Evolutionary conservation across 2,329 filamentous ascomycete genomes (phyloP).

Genomic region (Macroventuria anomochaeta): DNA sequence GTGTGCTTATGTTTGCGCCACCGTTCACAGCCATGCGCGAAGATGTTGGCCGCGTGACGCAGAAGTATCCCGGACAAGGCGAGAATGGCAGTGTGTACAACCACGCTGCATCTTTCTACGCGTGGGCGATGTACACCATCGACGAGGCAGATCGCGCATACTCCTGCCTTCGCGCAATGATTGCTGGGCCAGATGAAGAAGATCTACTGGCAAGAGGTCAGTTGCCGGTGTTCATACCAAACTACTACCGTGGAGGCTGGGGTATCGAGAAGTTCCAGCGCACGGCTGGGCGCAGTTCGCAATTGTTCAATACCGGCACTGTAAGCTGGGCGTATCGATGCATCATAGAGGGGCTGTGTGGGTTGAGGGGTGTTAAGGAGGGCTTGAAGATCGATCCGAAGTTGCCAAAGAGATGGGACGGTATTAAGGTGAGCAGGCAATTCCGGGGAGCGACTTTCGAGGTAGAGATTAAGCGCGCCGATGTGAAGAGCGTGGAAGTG

Average conservation of each 20-base stretch:
- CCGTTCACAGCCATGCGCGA: conserved; percentile 63
- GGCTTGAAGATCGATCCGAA: conserved; percentile 59
- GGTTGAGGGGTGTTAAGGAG: conserved; percentile 57
- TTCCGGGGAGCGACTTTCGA: conserved; percentile 62
- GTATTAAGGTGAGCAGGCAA: conserved; percentile 55
- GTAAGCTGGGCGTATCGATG: conserved; percentile 64
- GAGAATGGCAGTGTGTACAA: conserved; percentile 67
- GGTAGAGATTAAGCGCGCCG: conserved; percentile 53
- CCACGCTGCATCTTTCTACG: conserved; percentile 63
- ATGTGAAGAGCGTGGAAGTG: conserved; percentile 53
- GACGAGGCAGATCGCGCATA: conserved; percentile 60
- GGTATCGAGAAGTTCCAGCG: conserved; percentile 30
- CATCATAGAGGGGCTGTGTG: conserved; percentile 63
- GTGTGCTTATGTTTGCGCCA: conserved; percentile 63
- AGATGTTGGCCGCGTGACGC: conserved; percentile 64
- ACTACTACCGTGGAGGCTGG: conserved; percentile 59
- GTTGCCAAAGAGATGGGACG: conserved; percentile 59
- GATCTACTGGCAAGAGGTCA: conserved; percentile 63
- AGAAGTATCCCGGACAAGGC: conserved; percentile 64
- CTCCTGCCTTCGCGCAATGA: conserved; percentile 59
- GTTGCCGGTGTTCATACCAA: conserved; percentile 64
- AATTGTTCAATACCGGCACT: conserved; percentile 66
- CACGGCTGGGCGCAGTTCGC: conserved; percentile 63
- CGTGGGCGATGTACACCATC: conserved; percentile 61
- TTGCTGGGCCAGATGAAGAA: conserved; percentile 60